phyloP scores from a whole-genome alignment of 2,329 filamentous ascomycete species.

The Mariannaea sp. region DNA sequence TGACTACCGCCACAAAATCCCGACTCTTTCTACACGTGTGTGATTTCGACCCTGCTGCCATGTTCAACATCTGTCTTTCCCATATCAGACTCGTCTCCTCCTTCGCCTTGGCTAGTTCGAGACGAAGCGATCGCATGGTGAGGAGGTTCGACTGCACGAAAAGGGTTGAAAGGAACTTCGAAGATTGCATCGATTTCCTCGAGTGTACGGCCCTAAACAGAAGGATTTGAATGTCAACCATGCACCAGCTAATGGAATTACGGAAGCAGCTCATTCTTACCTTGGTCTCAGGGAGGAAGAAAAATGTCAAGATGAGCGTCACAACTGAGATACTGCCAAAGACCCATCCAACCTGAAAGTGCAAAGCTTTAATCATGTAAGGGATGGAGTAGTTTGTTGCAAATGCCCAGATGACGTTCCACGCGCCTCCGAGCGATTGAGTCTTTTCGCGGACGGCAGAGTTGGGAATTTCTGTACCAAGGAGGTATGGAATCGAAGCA shows the following conservation, averaged over 20 bases:
- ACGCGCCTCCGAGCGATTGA: conserved; percentile 11
- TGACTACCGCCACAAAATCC: too few species aligned
- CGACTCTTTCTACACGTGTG: background rate
- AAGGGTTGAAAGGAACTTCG: background rate
- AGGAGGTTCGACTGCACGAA: background rate
- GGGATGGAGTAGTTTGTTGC: conserved; percentile 21
- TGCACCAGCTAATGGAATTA: too few species aligned
- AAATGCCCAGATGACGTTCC: conserved; percentile 23
- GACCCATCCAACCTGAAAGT: conserved; percentile 19
- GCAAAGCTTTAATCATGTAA: conserved; percentile 15
- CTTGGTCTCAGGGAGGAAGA: conserved; percentile 15
- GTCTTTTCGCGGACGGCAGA: conserved; percentile 20
- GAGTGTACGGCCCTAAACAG: background rate
- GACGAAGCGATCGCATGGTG: background rate
- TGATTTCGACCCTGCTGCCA: background rate
- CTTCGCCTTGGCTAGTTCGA: background rate
- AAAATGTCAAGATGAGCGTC: conserved; percentile 28
- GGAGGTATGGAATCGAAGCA: conserved; percentile 24
- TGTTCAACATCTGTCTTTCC: background rate
- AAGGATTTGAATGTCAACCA: background rate
- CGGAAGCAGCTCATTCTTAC: too few species aligned
- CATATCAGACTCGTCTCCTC: background rate
- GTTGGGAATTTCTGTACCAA: conserved; percentile 20
- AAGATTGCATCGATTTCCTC: conserved; percentile 1
- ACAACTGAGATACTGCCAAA: conserved; percentile 15